Base-by-base conservation (phyloP, 306 rosid species). In the Trifolium pratense region DNA sequence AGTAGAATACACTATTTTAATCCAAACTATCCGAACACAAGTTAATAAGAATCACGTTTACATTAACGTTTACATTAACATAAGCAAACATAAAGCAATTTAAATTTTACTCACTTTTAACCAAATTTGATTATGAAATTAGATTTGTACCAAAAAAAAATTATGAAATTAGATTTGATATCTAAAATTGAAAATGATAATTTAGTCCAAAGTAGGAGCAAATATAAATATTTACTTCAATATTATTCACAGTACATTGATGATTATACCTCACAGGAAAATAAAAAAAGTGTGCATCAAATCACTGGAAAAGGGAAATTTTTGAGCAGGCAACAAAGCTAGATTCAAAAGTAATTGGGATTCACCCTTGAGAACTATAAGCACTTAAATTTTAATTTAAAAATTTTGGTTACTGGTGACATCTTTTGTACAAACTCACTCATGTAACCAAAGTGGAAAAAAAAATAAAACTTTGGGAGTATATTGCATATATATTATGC, bases 321-420 rank as follows among this genome's bases (percentile, higher is more conserved):
- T 32, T 51, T 43, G 4, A 36, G 17, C 36, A 53, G 3, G 11
- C 43, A 73, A 45, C 9, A 26, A 26, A 12, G 29, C 48, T 68
- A 43, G 6, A 1, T 21, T 21, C 1, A 20, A 68, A 75, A 15
- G 61, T 32, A 70, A 32, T 15, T 26, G 59, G 57, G 29, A 76
- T 63, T 70, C 80, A 53, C 73, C 25, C 69, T 65, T 53, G 43
- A 9, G 57, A 29, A 29, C 32, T 29, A 29, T 3, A 29, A 25
- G 64, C 39, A 46, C 53, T 49, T 17, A 3, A 9, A 52, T 52
- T 23, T 68, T 6, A 42, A 60, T 83, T 55, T 73, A 68, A 64
- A 64, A 20, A 15, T 63, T 77, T 79, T 82, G 88, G 89, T 80
- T 78, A 83, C 89, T 79, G 97, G 91, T 83, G 83, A 86, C 73